Base-by-base conservation (phyloP, 805 yeast species). In the Candida nanaspora region DNA sequence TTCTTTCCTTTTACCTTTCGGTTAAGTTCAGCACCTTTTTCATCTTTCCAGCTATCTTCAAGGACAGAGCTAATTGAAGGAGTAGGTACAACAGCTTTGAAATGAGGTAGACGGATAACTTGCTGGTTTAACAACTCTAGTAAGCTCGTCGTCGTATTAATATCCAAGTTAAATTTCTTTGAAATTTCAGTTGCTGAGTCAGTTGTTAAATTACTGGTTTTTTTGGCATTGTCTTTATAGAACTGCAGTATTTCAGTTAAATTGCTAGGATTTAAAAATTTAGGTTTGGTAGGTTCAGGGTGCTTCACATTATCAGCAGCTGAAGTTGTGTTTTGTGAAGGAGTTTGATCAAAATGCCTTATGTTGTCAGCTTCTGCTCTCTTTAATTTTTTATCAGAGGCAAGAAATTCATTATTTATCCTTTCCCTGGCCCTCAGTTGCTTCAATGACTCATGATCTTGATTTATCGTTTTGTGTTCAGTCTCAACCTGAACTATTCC, bases 401-500 rank as follows among this genome's bases (percentile, higher is more conserved):
- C 10, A 37, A 15, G 7, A 23, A 29, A 37, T 14, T 37, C 40
- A 4, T 29, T n/a, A 13, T 37, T 26, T 5, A 37, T 23, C 10
- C 6, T 7, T 20, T 31, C 13, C 16, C 35, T 31, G 6, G 21
- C 32, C 11, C 19, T 23, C 19, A 38, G 16, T 19, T 25, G 40
- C 8, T 14, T 15, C 15, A 38, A 22, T 9, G 40, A 30, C 19
- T 30, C 40, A 20, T 38, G 40, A 22, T 38, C n/a, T 15, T 30
- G 4, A 15, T 31, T n/a, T 6, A 18, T 6, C 20, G 30, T 26
- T 3, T 11, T 10, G 6, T 16, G 3, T 11, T 16, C 10, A 3
- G 5, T 23, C 15, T 38, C 30, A 2, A 38, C 35, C 13, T 31
- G 21, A 3, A 38, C 40, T 5, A 38, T 16, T 10, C 40, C 40